Base-by-base conservation (phyloP, 2,329 filamentous ascomycete species). In the Penicillium aurantiogriseum region DNA sequence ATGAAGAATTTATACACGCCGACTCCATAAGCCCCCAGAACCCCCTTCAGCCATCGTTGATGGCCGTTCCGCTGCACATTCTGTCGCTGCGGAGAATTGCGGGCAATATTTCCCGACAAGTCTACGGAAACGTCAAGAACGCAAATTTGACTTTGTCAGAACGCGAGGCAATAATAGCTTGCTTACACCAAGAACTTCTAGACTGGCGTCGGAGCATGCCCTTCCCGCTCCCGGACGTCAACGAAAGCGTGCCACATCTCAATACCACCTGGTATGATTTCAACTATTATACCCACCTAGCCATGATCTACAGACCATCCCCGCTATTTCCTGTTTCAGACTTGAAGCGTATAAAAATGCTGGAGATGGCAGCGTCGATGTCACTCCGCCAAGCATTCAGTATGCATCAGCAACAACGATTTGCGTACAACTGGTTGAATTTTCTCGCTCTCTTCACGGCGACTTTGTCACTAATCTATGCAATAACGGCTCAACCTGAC, bases 211-310 rank as follows among this genome's bases (percentile, higher is more conserved):
- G 73, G 21, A 72, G 63, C 54, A 79, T 78, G 76, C 77, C 77
- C 0, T 79, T 79, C 49, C 77, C 77, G 1, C 63, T 79, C 0
- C 76, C 76, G 0, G 73, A 77, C 27, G 57, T 72, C 23, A 66
- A 73, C 60, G 69, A 67, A 5, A 68, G 68, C 9, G 77, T 81
- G 1, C 78, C 78, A 1, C 79, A 80, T 54, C 65, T 80, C 3
- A 75, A 65, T 40, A 77, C 71, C 8, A 74, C 66, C 54, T 81
- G 78, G 79, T 80, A 77, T 60, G 78, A 80, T 52, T 74, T 79
- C 44, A 81, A 81, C 63, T 80, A 78, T 61, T 80, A 80, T 59
- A 78, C 73, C 0, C 78, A 81, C 48, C 63, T 80, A 1, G 74
- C 74, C 13, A 75, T 78, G 66, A 64, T 81, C 4, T 80, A 80